Base-by-base conservation (phyloP, 805 yeast species). In the Saitoella complicata region DNA sequence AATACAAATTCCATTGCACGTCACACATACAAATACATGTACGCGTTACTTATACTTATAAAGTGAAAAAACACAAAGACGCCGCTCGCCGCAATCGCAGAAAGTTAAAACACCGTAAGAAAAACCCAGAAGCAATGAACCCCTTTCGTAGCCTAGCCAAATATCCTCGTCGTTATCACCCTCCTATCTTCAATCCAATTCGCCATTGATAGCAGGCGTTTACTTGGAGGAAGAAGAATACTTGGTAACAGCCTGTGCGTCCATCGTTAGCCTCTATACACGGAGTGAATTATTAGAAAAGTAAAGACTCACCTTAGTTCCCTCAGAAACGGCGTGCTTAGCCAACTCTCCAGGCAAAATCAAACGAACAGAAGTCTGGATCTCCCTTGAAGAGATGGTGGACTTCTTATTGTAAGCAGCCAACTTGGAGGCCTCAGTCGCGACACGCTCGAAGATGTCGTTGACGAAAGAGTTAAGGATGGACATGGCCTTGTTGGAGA, bases 341-440 rank as follows among this genome's bases (percentile, higher is more conserved):
- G 95, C 95, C 66, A 87, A 76, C 75, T 87, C 96, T 78, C 96
- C 96, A 58, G 96, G 96, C 60, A 87, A 79, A 70, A 87, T 86
- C 63, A 87, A 79, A 77, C 95, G 84, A 55, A 87, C 96, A 58
- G 97, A 95, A 58, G 96, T 87, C 75, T 87, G 96, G 61, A 87
- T 87, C 74, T 87, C 95, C 74, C 96, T 85, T 51, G 95, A 93
- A 56, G 95, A 84, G 63, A 87, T 87, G 59, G 97, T 87, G 49
- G 95, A 84, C 73, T 85, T 87, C 76, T 86, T 86, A 83, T 87
- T 87, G 81, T 87, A 87, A 64, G 95, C 94, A 70, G 96, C 96
- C 61, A 87, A 78, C 73, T 87, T 87, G 56, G 96, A 87, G 60
- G 96, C 95, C 74, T 87, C 96, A 59, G 87, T 70, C 58, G 96